phyloP scores from a whole-genome alignment of 2,329 filamentous ascomycete genomes.

The Escovopsis sp. region DNA sequence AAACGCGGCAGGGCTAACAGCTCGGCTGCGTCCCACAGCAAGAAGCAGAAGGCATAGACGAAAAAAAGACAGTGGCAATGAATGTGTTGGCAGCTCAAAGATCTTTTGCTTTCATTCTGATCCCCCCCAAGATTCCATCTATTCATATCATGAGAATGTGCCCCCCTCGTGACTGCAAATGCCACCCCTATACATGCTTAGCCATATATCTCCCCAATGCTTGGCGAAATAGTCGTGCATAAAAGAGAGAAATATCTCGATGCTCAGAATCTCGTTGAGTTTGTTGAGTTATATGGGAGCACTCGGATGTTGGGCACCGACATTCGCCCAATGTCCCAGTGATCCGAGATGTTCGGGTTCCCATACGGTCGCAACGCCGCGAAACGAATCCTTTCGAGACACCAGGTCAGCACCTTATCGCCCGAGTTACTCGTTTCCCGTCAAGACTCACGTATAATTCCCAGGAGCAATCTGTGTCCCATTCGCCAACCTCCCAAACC shows the following conservation, averaged over 20 bases:
- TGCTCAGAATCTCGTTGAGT: constrained; percentile 8
- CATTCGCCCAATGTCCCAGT: constrained; percentile 26
- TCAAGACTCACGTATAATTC: constrained; percentile 23
- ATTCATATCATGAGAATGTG: too few species aligned
- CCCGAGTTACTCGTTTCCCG: too few species aligned
- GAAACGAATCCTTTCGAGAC: constrained; percentile 22
- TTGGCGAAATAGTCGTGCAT: background rate
- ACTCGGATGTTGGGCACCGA: constrained; percentile 20
- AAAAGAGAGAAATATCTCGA: too few species aligned
- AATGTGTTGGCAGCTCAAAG: too few species aligned
- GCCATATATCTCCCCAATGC: too few species aligned
- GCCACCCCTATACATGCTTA: too few species aligned
- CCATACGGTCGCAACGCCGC: constrained; percentile 27
- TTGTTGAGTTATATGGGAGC: constrained; percentile 16
- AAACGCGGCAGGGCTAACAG: constrained; percentile 13
- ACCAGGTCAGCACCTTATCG: constrained; percentile 1
- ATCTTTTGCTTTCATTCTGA: too few species aligned
- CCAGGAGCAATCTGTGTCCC: constrained; percentile 25
- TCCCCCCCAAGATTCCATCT: too few species aligned
- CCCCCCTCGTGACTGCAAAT: too few species aligned
- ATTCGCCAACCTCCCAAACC: constrained; percentile 28
- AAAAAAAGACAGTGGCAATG: too few species aligned
- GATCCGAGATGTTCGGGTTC: constrained; percentile 23
- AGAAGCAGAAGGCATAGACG: constrained; percentile 11
- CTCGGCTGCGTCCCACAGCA: constrained; percentile 4